These are phyloP conservation scores for Globisporangium polare DNA, from an alignment of 352 stramenopile species.

Conservation along the genomic window DNA sequence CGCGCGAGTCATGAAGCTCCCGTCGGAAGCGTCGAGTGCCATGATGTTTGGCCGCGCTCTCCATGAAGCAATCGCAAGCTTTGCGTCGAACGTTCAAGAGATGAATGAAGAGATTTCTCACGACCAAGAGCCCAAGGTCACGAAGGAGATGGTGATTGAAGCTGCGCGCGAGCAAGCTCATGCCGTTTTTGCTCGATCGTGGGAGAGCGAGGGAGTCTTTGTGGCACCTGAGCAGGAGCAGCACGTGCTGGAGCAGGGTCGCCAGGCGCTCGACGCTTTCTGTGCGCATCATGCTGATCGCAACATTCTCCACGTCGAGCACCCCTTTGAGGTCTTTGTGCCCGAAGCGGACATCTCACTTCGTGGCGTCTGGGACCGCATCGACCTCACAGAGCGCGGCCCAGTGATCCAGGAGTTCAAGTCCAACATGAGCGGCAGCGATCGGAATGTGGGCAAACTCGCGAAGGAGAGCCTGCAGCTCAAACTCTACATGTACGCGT, in stretches of 20 bases:
- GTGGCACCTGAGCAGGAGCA: constrained; percentile 28
- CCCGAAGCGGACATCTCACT: constrained; percentile 47
- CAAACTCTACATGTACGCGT: constrained; percentile 82
- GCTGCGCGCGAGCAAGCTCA: constrained; percentile 9
- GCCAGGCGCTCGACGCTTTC: constrained; percentile 39
- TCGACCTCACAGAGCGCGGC: constrained; percentile 34
- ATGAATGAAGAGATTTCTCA: constrained; percentile 16
- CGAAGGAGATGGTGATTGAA: not conserved
- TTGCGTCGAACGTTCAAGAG: constrained; percentile 28
- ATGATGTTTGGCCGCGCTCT: constrained; percentile 77
- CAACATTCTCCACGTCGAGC: constrained; percentile 51
- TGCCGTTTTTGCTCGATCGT: not conserved
- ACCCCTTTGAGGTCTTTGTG: constrained; percentile 53
- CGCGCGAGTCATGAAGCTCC: constrained; percentile 55
- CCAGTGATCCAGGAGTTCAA: constrained; percentile 83
- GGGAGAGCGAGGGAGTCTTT: constrained; percentile 37
- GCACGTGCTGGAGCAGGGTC: constrained; percentile 31
- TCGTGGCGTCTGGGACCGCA: constrained; percentile 73
- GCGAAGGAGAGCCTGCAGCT: constrained; percentile 75
- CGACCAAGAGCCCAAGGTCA: constrained; percentile 11
- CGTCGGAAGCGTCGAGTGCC: constrained; percentile 36
- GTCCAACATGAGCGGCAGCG: constrained; percentile 56
- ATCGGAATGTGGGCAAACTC: constrained; percentile 47
- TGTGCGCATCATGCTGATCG: constrained; percentile 30
- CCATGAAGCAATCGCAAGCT: constrained; percentile 64